Conservation (phyloP, 2,329 filamentous ascomycete species). For the Diaporthe citrichinensis region DNA sequence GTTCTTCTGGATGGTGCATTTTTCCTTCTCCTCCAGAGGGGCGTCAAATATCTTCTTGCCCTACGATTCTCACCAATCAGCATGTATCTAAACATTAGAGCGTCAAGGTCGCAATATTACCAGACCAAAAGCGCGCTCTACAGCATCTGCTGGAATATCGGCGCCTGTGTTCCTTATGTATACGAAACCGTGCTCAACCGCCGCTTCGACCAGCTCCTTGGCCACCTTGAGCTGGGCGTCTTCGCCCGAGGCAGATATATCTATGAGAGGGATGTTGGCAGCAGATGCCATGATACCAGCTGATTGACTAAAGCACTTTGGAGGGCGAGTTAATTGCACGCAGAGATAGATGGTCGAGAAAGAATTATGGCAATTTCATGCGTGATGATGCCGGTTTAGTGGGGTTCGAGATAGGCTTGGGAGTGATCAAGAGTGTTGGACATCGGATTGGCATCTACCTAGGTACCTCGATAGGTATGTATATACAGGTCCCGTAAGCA, state of each 20-base stretch:
- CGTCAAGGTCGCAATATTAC: slow-evolving; percentile 61
- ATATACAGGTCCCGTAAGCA: neutral
- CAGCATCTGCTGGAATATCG: slow-evolving; percentile 75
- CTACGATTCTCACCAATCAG: slow-evolving; percentile 17
- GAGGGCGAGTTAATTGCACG: neutral
- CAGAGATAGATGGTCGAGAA: neutral
- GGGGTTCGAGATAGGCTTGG: slow-evolving; percentile 25
- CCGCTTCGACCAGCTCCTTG: slow-evolving; percentile 82
- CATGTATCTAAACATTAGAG: neutral
- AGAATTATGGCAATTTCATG: neutral
- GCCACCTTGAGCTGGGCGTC: slow-evolving; percentile 69
- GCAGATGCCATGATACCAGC: slow-evolving; percentile 46
- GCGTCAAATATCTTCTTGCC: slow-evolving; percentile 77
- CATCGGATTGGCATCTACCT: neutral
- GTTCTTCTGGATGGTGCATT: slow-evolving; percentile 81
- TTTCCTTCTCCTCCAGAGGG: slow-evolving; percentile 78
- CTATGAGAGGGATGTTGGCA: slow-evolving; percentile 82
- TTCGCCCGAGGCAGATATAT: slow-evolving; percentile 74
- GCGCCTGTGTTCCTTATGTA: slow-evolving; percentile 84
- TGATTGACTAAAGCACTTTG: neutral
- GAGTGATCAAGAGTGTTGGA: slow-evolving; percentile 1
- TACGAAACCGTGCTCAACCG: slow-evolving; percentile 87
- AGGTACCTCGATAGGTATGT: too few species aligned
- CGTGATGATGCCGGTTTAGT: slow-evolving; percentile 29
- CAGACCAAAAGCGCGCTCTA: slow-evolving; percentile 81